Evolutionary conservation across 768 basidiomycete species (phyloP).

Genomic region (Tulasnella sp.): DNA sequence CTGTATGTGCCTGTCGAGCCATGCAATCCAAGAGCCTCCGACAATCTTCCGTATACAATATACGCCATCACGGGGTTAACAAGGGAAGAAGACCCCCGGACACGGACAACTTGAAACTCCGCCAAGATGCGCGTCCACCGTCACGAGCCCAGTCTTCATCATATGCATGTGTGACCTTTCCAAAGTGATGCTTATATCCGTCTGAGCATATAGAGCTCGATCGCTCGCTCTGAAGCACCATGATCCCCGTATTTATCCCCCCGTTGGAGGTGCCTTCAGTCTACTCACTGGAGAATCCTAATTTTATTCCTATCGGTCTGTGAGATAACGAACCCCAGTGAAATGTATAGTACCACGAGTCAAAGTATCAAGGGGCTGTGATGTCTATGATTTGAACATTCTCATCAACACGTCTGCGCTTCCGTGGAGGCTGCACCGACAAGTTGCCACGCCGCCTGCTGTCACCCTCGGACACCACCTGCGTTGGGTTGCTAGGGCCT

Average conservation of each 20-base stretch:
- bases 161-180: no score
- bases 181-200: no score
- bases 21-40: no score
- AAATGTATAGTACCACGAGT: background rate
- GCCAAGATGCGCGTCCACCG: background rate
- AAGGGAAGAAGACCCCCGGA: background rate
- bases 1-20: background rate
- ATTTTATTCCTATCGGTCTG: no score
- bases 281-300: no score
- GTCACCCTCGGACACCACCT: background rate
- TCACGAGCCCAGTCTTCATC: background rate
- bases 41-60: background rate
- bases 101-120: background rate
- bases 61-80: background rate
- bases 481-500: background rate
- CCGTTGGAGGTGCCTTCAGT: no score
- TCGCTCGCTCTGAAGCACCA: no score
- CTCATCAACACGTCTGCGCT: background rate
- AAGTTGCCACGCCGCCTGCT: background rate
- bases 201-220: no score
- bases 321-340: background rate
- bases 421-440: background rate
- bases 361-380: background rate
- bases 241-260: no score
- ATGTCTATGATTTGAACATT: background rate